Base-by-base conservation (phyloP, 148 eudicot genomes). In the Rhododendron molle region DNA sequence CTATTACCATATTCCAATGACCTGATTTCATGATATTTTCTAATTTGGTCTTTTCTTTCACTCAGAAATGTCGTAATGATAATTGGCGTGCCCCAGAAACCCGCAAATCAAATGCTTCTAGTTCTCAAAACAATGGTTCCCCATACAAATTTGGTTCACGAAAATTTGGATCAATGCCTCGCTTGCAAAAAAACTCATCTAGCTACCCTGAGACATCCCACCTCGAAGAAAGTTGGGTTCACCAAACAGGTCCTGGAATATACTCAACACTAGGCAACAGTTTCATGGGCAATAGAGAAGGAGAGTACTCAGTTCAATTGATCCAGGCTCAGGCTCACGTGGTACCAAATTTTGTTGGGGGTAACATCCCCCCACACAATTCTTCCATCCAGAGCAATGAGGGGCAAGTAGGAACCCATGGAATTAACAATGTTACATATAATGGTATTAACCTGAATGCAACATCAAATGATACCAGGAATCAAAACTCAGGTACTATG, bases 61-160 rank as follows among this genome's bases (percentile, higher is more conserved):
- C 72, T 12, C 69, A 84, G 81, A 84, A 84, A 76, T 84, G 81
- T 38, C 86, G 86, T 56, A 50, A 84, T 32, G 86, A 52, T 56
- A 84, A 52, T 34, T 84, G 86, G 81, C 86, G 81, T 15, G 49
- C 69, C 73, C 81, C 71, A 54, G 65, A 84, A 40, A 38, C 72
- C 6, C 73, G 83, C 28, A 81, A 60, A 60, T 13, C 30, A 50
- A 38, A 23, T 56, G 26, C 73, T 56, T 43, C 47, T 0, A 6
- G 34, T 34, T 49, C 40, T 23, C 26, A 20, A 16, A 38, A 38
- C 28, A 81, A 38, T 2, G 50, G 46, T 5, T 38, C 50, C 65
- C 49, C 15, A 2, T 18, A 38, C 71, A 84, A 54, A 26, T 20
- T 76, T 16, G 34, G 32, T 76, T 36, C 69, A 43, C 77, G 81